These are phyloP conservation scores for Xeromyces bisporus DNA, from an alignment of 495 filamentous ascomycete genomes.

Conservation along the genomic window DNA sequence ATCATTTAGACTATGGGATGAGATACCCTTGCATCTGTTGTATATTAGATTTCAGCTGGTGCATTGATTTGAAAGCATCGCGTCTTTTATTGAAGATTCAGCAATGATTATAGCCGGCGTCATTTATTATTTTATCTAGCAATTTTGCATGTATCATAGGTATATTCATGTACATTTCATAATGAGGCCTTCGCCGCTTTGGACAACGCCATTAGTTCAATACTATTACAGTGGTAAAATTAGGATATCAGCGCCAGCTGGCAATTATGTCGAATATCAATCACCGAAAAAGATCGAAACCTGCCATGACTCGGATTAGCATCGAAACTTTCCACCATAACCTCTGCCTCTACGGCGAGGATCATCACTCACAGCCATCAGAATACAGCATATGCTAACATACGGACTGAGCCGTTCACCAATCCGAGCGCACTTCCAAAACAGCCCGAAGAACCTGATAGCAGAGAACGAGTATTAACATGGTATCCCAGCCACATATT, in stretches of 20 bases:
- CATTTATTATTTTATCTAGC: no score
- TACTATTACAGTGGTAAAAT: background rate
- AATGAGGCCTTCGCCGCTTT: no score
- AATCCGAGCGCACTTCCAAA: conserved; percentile 93
- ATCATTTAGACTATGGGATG: conserved; percentile 11
- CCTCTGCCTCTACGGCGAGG: no score
- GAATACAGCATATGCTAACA: conserved; percentile 80
- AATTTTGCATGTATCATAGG: conserved; percentile 1
- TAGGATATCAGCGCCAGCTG: no score
- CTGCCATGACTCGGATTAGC: no score
- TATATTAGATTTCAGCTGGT: background rate
- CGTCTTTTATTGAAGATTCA: no score
- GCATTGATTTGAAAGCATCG: conserved; percentile 1
- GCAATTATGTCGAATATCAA: conserved; percentile 3
- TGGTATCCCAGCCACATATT: background rate
- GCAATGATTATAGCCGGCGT: background rate
- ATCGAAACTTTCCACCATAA: no score
- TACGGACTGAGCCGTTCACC: conserved; percentile 92
- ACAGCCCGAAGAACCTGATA: conserved; percentile 68
- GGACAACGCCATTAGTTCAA: conserved; percentile 4
- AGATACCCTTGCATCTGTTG: conserved; percentile 11
- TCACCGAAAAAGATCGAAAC: conserved; percentile 30
- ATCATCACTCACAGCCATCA: conserved; percentile 68
- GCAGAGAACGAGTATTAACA: background rate
- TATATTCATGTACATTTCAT: conserved; percentile 1